Percentiles rank a stretch among this genome's conserved stretches.
Evolutionary conservation across 805 yeast species (phyloP).

Genomic region (Candida nanaspora): DNA sequence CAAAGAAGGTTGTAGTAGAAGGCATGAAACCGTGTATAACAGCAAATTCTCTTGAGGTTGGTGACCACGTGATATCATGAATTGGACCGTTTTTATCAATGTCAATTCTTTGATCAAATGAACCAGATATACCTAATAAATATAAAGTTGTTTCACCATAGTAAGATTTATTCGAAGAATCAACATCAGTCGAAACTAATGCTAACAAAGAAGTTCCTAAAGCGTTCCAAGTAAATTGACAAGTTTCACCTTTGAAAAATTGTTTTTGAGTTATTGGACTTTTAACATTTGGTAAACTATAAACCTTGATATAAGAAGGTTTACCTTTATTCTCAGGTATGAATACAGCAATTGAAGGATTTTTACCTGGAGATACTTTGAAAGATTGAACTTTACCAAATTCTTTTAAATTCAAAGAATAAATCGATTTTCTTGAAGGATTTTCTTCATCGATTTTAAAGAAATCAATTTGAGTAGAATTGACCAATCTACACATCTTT

Average conservation of each 20-base stretch:
- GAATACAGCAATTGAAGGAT: slow-evolving; percentile 86
- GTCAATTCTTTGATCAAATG: slow-evolving; percentile 81
- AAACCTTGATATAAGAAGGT: slow-evolving; percentile 84
- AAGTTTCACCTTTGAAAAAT: slow-evolving; percentile 92
- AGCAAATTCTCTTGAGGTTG: slow-evolving; percentile 93
- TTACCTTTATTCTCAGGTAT: slow-evolving; percentile 80
- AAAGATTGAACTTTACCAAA: slow-evolving; percentile 41
- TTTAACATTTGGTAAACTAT: slow-evolving; percentile 65
- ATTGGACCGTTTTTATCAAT: slow-evolving; percentile 93
- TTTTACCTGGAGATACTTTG: slow-evolving; percentile 77
- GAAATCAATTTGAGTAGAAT: slow-evolving; percentile 58
- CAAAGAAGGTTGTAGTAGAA: slow-evolving; percentile 88
- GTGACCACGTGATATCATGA: slow-evolving; percentile 97
- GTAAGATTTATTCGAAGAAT: slow-evolving; percentile 85
- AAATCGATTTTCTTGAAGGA: slow-evolving; percentile 44
- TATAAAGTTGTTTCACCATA: slow-evolving; percentile 95
- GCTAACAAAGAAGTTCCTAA: slow-evolving; percentile 93
- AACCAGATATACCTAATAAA: slow-evolving; percentile 84
- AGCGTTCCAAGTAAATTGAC: slow-evolving; percentile 87
- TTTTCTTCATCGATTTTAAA: slow-evolving; percentile 39
- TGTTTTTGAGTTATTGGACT: slow-evolving; percentile 81
- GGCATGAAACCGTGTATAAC: slow-evolving; percentile 98
- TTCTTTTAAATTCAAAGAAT: slow-evolving; percentile 51
- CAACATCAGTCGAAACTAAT: slow-evolving; percentile 92
- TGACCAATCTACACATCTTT: slow-evolving; percentile 48